Conservation (phyloP, 2,329 filamentous ascomycete genomes). For the Cryoendolithus antarcticus region DNA sequence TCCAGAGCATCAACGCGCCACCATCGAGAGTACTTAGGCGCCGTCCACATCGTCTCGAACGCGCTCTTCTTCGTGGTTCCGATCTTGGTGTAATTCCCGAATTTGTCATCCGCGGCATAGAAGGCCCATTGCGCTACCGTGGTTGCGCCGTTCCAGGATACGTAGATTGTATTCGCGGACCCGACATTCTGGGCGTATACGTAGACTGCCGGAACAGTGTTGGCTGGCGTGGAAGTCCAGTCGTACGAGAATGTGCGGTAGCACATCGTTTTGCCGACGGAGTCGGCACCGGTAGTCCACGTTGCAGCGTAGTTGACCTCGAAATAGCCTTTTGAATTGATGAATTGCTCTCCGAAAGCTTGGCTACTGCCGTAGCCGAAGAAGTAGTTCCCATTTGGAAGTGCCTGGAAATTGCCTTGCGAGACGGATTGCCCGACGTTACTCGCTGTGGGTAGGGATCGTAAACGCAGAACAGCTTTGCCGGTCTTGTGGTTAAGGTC, state of each 20-base stretch:
- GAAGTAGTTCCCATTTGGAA: constrained; percentile 39
- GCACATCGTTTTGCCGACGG: constrained; percentile 20
- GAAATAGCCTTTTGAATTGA: constrained; percentile 25
- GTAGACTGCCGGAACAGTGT: constrained; percentile 23
- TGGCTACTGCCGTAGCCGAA: constrained; percentile 40
- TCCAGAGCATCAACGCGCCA: too few relatives aligned
- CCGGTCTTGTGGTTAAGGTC: constrained; percentile 10
- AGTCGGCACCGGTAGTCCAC: neutral
- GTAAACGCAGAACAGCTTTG: constrained; percentile 10
- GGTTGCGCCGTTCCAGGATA: constrained; percentile 38
- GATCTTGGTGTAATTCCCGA: constrained; percentile 8
- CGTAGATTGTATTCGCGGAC: constrained; percentile 29
- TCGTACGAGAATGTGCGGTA: constrained; percentile 40
- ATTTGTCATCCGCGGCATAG: constrained; percentile 19
- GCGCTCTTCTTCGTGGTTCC: constrained; percentile 7
- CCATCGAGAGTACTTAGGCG: constrained; percentile 9
- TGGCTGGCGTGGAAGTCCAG: constrained; percentile 29
- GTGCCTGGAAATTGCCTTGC: constrained; percentile 38
- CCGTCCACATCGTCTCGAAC: constrained; percentile 14
- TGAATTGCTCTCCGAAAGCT: constrained; percentile 26
- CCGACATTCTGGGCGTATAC: constrained; percentile 18
- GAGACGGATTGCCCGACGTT: constrained; percentile 17
- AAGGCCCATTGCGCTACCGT: constrained; percentile 35
- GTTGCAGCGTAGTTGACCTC: constrained; percentile 13
- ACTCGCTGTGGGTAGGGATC: constrained; percentile 7